A percentile compares a stretch with the other conserved stretches of the same genome.
Evolutionary conservation across 208 protist species (phyloP).

Genomic region (Acanthamoeba healyi): DNA sequence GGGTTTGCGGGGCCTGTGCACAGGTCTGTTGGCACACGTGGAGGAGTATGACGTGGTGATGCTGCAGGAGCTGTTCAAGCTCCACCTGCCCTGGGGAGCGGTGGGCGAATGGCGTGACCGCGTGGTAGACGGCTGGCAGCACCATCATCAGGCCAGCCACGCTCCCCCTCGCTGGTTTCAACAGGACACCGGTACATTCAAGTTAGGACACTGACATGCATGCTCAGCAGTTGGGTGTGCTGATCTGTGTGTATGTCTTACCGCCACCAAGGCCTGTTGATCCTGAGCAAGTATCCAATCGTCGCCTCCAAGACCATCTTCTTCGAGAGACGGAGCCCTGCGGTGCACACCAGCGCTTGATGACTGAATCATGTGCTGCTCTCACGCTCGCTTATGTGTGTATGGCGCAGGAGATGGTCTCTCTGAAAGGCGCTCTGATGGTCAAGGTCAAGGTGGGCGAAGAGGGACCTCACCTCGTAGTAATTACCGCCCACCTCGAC

Average conservation of each 20-base stretch:
- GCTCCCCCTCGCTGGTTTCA: neutral
- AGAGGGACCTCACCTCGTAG: neutral
- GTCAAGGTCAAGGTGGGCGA: neutral
- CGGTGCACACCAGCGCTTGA: neutral
- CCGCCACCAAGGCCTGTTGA: neutral
- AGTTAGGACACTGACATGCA: neutral
- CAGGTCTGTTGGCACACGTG: neutral
- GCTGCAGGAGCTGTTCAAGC: slow-evolving; percentile 35
- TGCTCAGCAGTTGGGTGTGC: too few species aligned
- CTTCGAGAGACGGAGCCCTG: neutral
- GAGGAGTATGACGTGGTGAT: neutral
- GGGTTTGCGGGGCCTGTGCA: neutral
- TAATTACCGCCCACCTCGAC: slow-evolving; percentile 1
- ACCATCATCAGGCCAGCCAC: slow-evolving; percentile 27
- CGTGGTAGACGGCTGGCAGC: neutral
- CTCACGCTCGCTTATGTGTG: too few species aligned
- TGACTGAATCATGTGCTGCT: too few species aligned
- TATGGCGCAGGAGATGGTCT: neutral
- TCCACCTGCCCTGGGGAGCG: neutral
- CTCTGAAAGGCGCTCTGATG: neutral
- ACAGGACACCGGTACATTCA: neutral
- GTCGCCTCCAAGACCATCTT: slow-evolving; percentile 18
- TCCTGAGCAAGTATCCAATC: slow-evolving; percentile 14
- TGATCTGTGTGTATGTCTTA: too few species aligned
- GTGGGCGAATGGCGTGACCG: neutral